A percentile compares a stretch with the other conserved stretches of the same genome.
Conservation (phyloP, 225 moss, liverwort and hornwort species). For the Pseudisothecium myosuroides region DNA sequence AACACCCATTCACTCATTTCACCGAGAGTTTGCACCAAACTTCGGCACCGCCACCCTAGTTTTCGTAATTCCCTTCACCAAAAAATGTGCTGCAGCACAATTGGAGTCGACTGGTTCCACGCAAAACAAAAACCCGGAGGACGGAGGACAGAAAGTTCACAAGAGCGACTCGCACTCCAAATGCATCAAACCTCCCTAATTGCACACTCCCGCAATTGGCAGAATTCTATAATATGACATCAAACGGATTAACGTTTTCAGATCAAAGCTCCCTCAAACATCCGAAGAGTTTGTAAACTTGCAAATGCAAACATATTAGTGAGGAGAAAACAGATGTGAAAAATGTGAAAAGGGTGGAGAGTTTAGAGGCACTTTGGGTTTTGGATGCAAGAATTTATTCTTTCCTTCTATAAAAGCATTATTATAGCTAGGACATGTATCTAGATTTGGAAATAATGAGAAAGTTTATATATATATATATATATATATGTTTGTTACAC, state of each 20-base stretch:
- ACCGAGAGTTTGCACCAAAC: not conserved
- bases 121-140: not conserved
- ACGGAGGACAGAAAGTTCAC: not conserved
- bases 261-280: not conserved
- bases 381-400: not conserved
- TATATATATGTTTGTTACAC: not conserved
- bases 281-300: not conserved
- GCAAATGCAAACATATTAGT: not conserved
- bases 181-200: not conserved
- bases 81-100: not conserved
- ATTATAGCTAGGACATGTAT: not conserved
- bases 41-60: not conserved
- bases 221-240: not conserved
- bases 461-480: not conserved
- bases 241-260: not conserved
- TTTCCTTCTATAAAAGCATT: not conserved
- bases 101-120: not conserved
- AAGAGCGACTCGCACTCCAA: not conserved
- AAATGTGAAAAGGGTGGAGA: not conserved
- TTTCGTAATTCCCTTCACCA: not conserved
- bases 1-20: not conserved
- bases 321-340: not conserved
- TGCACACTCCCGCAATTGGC: not conserved
- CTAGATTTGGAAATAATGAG: not conserved
- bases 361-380: not conserved